Conservation (phyloP, 169 alveolate genomes). For the Perkinsus chesapeaki region DNA sequence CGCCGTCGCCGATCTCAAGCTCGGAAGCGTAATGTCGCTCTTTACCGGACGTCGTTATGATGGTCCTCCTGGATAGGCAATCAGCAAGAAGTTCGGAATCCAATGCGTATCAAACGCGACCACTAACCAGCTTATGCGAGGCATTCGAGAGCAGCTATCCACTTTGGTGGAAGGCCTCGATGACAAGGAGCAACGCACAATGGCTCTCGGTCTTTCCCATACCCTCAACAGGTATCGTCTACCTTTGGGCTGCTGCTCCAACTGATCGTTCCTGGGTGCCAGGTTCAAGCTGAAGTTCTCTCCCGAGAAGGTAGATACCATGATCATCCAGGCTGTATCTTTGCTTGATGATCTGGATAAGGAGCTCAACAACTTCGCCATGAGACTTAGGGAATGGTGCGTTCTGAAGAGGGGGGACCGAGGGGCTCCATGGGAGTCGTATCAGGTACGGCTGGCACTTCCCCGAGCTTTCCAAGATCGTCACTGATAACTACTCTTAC, state of each 20-base stretch:
- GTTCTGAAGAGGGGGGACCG: neutral
- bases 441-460: slow-evolving; percentile 99
- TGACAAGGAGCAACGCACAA: slow-evolving; percentile 65
- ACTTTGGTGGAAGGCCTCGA: slow-evolving; percentile 68
- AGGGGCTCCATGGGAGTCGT: slow-evolving; percentile 29
- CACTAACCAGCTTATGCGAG: slow-evolving; percentile 73
- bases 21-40: neutral
- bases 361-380: slow-evolving; percentile 96
- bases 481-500: slow-evolving; percentile 83
- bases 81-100: slow-evolving; percentile 70
- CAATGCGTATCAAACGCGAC: slow-evolving; percentile 62
- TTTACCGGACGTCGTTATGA: neutral
- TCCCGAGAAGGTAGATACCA: slow-evolving; percentile 97
- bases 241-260: slow-evolving; percentile 14
- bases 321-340: slow-evolving; percentile 96
- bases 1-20: slow-evolving; percentile 29
- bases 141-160: slow-evolving; percentile 63
- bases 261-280: slow-evolving; percentile 40
- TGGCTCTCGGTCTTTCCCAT: slow-evolving; percentile 83
- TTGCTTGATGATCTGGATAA: slow-evolving; percentile 74
- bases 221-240: slow-evolving; percentile 44
- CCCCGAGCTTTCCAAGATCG: slow-evolving; percentile 96
- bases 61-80: slow-evolving; percentile 29
- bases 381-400: slow-evolving; percentile 91
- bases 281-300: slow-evolving; percentile 95